Percentiles rank a stretch among this genome's conserved stretches.
phyloP scores from a whole-genome alignment of 371 early-diverging fungal genomes.

The Saksenaea vasiformis region DNA sequence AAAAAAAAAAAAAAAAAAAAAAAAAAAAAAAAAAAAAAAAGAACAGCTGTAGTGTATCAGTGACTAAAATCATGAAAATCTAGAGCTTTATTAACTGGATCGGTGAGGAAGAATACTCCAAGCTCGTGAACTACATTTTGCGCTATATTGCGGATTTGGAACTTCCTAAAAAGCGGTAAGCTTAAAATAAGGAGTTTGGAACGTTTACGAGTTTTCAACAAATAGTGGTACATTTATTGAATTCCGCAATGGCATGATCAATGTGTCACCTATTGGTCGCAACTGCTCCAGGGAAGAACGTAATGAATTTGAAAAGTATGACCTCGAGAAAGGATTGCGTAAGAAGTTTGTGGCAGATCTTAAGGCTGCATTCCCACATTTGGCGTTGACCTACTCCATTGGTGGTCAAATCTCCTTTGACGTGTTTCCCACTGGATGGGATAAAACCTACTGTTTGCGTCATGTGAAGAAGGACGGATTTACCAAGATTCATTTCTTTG shows the following conservation, averaged over 20 bases:
- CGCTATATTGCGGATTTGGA: conserved; percentile 96
- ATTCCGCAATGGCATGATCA: conserved; percentile 99
- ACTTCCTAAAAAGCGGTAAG: conserved; percentile 92
- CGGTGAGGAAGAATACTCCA: conserved; percentile 97
- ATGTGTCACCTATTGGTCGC: conserved; percentile 98
- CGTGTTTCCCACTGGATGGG: conserved; percentile 99
- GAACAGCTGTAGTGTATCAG: too few species aligned
- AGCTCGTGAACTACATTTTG: conserved; percentile 93
- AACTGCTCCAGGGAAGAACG: conserved; percentile 96
- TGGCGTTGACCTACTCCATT: conserved; percentile 94
- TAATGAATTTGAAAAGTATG: conserved; percentile 92
- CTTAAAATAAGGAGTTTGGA: not conserved
- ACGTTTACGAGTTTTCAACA: not conserved
- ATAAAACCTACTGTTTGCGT: conserved; percentile 98
- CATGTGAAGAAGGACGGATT: conserved; percentile 92
- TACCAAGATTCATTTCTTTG: conserved; percentile 97
- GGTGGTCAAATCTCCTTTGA: conserved; percentile 99
- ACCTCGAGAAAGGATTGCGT: conserved; percentile 83
- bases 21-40: too few species aligned
- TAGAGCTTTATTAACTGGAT: conserved; percentile 93
- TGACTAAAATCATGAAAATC: not conserved
- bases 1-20: too few species aligned
- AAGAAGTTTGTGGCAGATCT: conserved; percentile 87
- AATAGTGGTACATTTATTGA: conserved; percentile 98
- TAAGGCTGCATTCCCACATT: conserved; percentile 86